A percentile compares a stretch with the other conserved stretches of the same genome.
phyloP scores from a whole-genome alignment of 2,329 filamentous ascomycete genomes.

The Microcyclosporella mali region DNA sequence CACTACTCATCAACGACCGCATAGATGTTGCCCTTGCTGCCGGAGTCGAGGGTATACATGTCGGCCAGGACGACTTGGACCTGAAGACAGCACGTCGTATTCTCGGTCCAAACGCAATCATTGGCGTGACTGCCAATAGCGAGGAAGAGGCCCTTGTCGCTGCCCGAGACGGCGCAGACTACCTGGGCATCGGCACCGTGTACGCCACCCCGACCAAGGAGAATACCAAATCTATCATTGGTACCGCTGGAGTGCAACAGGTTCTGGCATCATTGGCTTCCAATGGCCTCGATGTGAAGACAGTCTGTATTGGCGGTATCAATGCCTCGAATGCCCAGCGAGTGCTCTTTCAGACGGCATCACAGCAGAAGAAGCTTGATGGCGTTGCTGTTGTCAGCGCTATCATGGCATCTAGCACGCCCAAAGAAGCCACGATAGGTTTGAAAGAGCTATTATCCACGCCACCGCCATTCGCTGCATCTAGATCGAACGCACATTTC shows the following conservation, averaged over 20 bases:
- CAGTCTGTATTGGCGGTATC: constrained; percentile 86
- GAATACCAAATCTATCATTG: constrained; percentile 77
- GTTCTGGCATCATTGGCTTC: constrained; percentile 58
- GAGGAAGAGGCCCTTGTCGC: constrained; percentile 66
- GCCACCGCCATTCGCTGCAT: constrained; percentile 32
- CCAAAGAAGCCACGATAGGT: constrained; percentile 55
- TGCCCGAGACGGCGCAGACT: constrained; percentile 72
- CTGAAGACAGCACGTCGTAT: constrained; percentile 61
- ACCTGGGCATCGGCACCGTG: constrained; percentile 84
- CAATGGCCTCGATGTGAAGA: constrained; percentile 43
- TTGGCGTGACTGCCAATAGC: constrained; percentile 80
- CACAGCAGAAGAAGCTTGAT: constrained; percentile 56
- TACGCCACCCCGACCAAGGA: constrained; percentile 83
- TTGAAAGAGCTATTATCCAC: constrained; percentile 53
- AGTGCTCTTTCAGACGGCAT: constrained; percentile 64
- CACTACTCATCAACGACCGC: constrained; percentile 87
- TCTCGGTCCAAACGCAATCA: constrained; percentile 70
- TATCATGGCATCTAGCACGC: constrained; percentile 67
- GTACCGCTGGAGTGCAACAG: constrained; percentile 61
- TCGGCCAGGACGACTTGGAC: constrained; percentile 90
- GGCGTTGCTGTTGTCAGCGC: constrained; percentile 87
- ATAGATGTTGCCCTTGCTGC: constrained; percentile 82
- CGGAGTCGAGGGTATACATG: constrained; percentile 84
- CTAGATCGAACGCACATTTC: constrained; percentile 26
- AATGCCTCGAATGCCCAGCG: constrained; percentile 68